These are phyloP conservation scores for Phaeolepiota aurea DNA, from an alignment of 768 basidiomycete species.

Conservation along the genomic window DNA sequence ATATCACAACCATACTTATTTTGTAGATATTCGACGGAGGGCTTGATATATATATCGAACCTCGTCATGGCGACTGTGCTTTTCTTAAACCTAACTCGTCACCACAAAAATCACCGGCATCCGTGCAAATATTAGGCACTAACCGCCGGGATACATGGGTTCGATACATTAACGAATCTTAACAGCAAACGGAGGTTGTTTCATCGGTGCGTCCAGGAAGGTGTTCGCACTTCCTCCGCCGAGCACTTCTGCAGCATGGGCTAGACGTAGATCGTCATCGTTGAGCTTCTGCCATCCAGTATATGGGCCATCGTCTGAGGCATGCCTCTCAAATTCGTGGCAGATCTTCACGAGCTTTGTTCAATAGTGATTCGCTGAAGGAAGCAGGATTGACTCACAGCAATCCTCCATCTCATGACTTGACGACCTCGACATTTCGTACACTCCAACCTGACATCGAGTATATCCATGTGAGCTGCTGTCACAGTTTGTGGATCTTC, in stretches of 20 bases:
- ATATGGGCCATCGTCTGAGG: background rate
- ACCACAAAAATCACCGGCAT: no score
- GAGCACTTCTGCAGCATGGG: background rate
- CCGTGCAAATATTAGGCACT: no score
- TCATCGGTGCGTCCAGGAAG: background rate
- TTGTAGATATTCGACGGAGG: no score
- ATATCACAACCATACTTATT: no score
- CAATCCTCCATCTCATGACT: background rate
- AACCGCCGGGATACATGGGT: no score
- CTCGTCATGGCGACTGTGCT: no score
- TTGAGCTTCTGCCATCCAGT: background rate
- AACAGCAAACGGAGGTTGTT: background rate
- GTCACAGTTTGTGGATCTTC: background rate
- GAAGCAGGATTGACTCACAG: background rate
- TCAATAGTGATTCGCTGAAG: background rate
- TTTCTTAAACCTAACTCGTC: no score
- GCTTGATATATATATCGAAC: no score
- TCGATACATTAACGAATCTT: background rate
- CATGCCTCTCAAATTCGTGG: background rate
- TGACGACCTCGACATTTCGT: background rate
- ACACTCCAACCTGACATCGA: background rate
- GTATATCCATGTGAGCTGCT: background rate
- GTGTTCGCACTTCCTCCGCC: background rate
- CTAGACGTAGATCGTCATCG: background rate
- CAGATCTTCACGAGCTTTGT: background rate